A percentile compares a stretch with the other conserved stretches of the same genome.
Evolutionary conservation across 768 basidiomycete genomes (phyloP).

Genomic region (Xerocomellus dryophilus): DNA sequence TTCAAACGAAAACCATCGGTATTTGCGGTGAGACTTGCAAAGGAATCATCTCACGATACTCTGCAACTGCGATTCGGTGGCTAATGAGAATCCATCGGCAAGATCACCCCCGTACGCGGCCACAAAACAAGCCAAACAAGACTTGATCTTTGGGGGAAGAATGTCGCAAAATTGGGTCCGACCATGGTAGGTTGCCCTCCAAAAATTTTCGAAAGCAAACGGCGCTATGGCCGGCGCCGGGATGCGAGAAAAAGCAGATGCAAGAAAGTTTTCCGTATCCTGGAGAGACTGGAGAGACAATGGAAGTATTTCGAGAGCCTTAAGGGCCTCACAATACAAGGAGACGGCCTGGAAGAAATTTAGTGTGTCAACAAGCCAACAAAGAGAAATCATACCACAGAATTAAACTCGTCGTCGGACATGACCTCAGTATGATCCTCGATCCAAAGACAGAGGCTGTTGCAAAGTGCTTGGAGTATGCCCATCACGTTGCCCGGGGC

Average conservation of each 20-base stretch:
- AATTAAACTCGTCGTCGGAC: conserved; percentile 43
- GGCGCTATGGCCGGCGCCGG: conserved; percentile 48
- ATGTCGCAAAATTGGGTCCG: conserved; percentile 33
- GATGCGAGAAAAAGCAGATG: conserved; percentile 49
- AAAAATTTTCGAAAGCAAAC: conserved; percentile 53
- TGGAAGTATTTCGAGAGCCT: conserved; percentile 36
- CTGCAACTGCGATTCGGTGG: conserved; percentile 36
- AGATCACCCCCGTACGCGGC: conserved; percentile 49
- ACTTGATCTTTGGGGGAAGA: conserved; percentile 44
- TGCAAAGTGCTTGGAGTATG: conserved; percentile 37
- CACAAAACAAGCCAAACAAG: conserved; percentile 44
- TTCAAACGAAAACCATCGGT: conserved; percentile 19
- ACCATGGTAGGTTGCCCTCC: conserved; percentile 55
- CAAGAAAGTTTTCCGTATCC: conserved; percentile 44
- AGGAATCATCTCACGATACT: conserved; percentile 27
- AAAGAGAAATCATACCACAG: conserved; percentile 39
- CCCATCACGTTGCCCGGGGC: conserved; percentile 29
- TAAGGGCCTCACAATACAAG: conserved; percentile 47
- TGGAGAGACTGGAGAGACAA: conserved; percentile 42
- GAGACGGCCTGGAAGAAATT: conserved; percentile 24
- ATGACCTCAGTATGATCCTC: conserved; percentile 43
- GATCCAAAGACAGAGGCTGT: conserved; percentile 51
- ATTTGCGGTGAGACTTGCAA: conserved; percentile 7
- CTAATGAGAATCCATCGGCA: conserved; percentile 41
- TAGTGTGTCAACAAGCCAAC: neutral